Percentiles rank a stretch among this genome's conserved stretches.
Evolutionary conservation across 129 eudicot species (phyloP).

Genomic region (Scalesia atractyloides): DNA sequence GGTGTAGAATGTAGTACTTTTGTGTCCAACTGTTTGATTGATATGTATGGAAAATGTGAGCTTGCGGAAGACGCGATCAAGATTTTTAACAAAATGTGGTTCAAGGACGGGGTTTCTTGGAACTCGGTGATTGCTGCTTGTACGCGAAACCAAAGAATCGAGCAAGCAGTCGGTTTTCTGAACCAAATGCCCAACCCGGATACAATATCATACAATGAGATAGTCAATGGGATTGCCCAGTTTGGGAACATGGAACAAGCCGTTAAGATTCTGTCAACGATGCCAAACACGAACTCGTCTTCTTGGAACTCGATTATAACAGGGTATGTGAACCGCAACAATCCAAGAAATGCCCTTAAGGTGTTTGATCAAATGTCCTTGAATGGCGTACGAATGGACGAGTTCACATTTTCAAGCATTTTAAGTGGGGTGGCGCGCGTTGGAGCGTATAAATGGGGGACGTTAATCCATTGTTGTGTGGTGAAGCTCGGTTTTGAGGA

Average conservation of each 20-base stretch:
- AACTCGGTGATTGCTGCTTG: slow-evolving; percentile 68
- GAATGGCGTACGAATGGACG: slow-evolving; percentile 49
- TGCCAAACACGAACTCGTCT: slow-evolving; percentile 74
- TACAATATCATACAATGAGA: slow-evolving; percentile 71
- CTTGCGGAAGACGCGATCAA: slow-evolving; percentile 47
- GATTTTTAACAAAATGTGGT: slow-evolving; percentile 43
- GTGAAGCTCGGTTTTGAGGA: slow-evolving; percentile 47
- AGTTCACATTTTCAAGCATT: slow-evolving; percentile 75
- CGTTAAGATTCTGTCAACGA: slow-evolving; percentile 35
- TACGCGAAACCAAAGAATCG: slow-evolving; percentile 62
- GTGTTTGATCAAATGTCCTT: slow-evolving; percentile 60
- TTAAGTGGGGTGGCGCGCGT: slow-evolving; percentile 64
- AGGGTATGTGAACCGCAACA: slow-evolving; percentile 60
- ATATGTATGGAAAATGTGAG: slow-evolving; percentile 83
- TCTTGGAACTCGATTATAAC: slow-evolving; percentile 82
- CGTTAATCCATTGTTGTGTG: slow-evolving; percentile 57
- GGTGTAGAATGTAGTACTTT: slow-evolving; percentile 59
- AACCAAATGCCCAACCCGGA: slow-evolving; percentile 66
- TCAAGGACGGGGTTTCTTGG: slow-evolving; percentile 71
- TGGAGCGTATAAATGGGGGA: slow-evolving; percentile 60
- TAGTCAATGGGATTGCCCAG: slow-evolving; percentile 70
- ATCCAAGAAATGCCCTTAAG: slow-evolving; percentile 48
- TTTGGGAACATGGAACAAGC: slow-evolving; percentile 76
- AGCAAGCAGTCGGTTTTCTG: slow-evolving; percentile 52
- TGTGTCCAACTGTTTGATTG: slow-evolving; percentile 71